Evolutionary conservation across 257 asterid genomes (phyloP), one percentile per base, ranked within the genome.

Genomic region (Solanum habrochaites): DNA sequence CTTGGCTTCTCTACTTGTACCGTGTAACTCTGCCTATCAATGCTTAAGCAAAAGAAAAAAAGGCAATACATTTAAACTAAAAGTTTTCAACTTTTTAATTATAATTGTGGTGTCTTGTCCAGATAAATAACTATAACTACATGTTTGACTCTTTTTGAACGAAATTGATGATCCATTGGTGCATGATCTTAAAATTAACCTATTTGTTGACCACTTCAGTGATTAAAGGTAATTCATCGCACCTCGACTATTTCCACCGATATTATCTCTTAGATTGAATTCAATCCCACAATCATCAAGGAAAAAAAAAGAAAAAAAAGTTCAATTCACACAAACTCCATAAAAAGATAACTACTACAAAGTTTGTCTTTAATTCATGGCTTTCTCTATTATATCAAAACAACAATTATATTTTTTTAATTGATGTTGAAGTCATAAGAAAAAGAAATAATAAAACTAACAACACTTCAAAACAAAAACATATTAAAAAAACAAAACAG

Each of bases 11-110:
- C 20, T 13, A 40, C 12, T 6, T 0, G 18, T 74, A 23, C 0
- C 1, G 32, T 6, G 20, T 12, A 12, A 3, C 32, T 74, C 35
- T 0, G 3, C 18, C 11, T 0, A 11, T 6, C 5, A 6, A 4
- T 8, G 9, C 27, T 18, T 32, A 18, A 58, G 21, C 3, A 66
- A 27, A 18, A 5, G 5, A 37, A 0, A 12, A 23, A 73, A 5
- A 21, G 37, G 2, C 16, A 21, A 6, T 37, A 11, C 2, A 14
- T 29, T 62, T 23, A 11, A 60, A 60, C 66, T 43, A 3, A 39
- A 37, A 37, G 39, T 37, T 37, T 37, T 37, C 39, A 37, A 6
- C 7, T 37, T 37, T 37, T 37, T 6, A 5, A 37, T 39, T 39
- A 39, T 39, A 39, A 39, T 8, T 39, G 42, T 39, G 29, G 69